These are phyloP conservation scores for Phytopythium kandeliae DNA, from an alignment of 352 stramenopile species.

Conservation along the genomic window DNA sequence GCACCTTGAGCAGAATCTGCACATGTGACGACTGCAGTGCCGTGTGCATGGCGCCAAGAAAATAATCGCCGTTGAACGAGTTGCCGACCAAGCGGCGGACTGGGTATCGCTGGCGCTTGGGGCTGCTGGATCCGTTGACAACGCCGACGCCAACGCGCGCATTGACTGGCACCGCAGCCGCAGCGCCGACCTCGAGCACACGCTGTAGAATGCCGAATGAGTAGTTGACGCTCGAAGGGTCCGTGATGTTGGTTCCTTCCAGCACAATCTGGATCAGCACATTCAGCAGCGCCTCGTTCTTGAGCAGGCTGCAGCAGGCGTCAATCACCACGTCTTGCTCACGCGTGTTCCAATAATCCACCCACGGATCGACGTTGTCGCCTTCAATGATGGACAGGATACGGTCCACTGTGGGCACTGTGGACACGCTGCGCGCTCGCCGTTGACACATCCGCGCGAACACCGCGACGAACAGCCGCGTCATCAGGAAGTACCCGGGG, in stretches of 20 bases:
- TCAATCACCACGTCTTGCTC: slow-evolving; percentile 57
- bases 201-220: slow-evolving; percentile 75
- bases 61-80: slow-evolving; percentile 69
- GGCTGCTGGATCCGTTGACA: slow-evolving; percentile 2
- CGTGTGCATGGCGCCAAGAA: slow-evolving; percentile 58
- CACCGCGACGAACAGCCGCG: slow-evolving; percentile 58
- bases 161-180: slow-evolving; percentile 26
- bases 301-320: slow-evolving; percentile 48
- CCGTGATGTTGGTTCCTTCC: slow-evolving; percentile 79
- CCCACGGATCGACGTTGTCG: slow-evolving; percentile 50
- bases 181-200: slow-evolving; percentile 54
- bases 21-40: slow-evolving; percentile 72
- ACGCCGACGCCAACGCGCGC: slow-evolving; percentile 12
- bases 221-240: slow-evolving; percentile 80
- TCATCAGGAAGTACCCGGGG: slow-evolving; percentile 67
- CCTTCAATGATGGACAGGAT: slow-evolving; percentile 59
- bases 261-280: slow-evolving; percentile 76
- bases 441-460: slow-evolving; percentile 80
- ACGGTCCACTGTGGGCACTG: slow-evolving; percentile 40
- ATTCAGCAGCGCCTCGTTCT: slow-evolving; percentile 64
- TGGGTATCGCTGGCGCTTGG: slow-evolving; percentile 2
- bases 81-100: slow-evolving; percentile 27
- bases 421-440: slow-evolving; percentile 32
- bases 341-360: slow-evolving; percentile 66
- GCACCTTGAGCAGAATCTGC: slow-evolving; percentile 80